A percentile compares a stretch with the other conserved stretches of the same genome.
Evolutionary conservation across 768 basidiomycete genomes (phyloP).

Genomic region (Collybia nuda): DNA sequence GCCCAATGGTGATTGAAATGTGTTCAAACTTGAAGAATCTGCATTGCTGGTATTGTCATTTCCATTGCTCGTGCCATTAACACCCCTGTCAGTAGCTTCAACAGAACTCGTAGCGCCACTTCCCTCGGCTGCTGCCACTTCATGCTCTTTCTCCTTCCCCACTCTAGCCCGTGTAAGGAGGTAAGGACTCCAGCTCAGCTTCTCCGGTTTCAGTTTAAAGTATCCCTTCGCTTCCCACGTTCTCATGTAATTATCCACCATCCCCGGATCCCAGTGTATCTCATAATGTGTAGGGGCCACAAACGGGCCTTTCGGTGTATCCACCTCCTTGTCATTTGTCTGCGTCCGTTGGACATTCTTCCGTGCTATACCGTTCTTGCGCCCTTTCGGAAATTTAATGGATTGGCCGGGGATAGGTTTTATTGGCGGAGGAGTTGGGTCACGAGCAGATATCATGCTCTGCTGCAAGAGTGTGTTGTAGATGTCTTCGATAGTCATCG

Average conservation of each 20-base stretch:
- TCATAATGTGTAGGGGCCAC: constrained; percentile 69
- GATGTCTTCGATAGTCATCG: constrained; percentile 91
- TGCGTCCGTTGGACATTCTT: constrained; percentile 62
- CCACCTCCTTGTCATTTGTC: constrained; percentile 43
- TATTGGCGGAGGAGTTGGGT: constrained; percentile 47
- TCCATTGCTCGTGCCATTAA: neutral
- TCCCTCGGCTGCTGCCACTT: neutral
- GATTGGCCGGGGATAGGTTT: constrained; percentile 77
- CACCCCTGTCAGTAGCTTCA: no score
- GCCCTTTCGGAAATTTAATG: constrained; percentile 70
- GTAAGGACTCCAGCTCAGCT: constrained; percentile 95
- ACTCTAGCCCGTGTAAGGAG: constrained; percentile 30
- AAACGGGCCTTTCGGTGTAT: constrained; percentile 49
- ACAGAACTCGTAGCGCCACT: no score
- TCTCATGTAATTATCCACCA: constrained; percentile 62
- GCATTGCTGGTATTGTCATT: neutral
- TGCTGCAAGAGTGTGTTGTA: constrained; percentile 70
- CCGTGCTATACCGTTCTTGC: constrained; percentile 64
- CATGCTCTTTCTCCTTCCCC: constrained; percentile 13
- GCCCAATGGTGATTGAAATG: constrained; percentile 15
- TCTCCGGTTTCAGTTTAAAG: constrained; percentile 72
- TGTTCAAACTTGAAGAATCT: no score
- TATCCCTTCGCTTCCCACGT: constrained; percentile 81
- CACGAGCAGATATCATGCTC: constrained; percentile 67
- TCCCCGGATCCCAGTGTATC: constrained; percentile 70